A percentile compares a stretch with the other conserved stretches of the same genome.
Conservation (phyloP, 495 filamentous ascomycete genomes). For the Podospora bellae-mahoneyi region DNA sequence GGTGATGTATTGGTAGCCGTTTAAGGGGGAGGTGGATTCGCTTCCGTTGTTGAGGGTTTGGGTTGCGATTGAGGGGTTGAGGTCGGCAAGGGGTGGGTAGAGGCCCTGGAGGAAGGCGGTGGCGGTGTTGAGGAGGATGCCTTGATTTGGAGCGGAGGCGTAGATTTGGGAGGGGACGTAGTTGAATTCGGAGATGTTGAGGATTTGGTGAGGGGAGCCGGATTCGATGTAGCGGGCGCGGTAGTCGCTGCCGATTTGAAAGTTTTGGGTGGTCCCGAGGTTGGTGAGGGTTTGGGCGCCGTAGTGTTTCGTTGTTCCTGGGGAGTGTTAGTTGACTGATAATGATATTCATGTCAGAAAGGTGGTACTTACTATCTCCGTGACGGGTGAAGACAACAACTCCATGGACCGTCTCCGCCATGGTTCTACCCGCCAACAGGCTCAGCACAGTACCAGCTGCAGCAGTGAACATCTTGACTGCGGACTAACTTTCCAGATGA, state of each 20-base stretch:
- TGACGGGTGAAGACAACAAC: constrained; percentile 25
- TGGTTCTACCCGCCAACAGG: neutral
- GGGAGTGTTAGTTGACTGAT: neutral
- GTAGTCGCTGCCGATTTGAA: constrained; percentile 21
- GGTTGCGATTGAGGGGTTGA: constrained; percentile 6
- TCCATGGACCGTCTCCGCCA: constrained; percentile 24
- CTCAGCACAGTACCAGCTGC: neutral
- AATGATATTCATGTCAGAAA: neutral
- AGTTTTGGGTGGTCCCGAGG: constrained; percentile 21
- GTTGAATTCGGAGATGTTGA: constrained; percentile 22
- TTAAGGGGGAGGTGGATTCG: constrained; percentile 16
- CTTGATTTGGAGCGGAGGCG: constrained; percentile 22
- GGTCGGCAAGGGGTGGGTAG: constrained; percentile 22
- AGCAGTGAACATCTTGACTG: neutral
- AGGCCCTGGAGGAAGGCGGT: constrained; percentile 27
- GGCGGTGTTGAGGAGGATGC: constrained; percentile 27
- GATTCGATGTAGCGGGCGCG: constrained; percentile 20
- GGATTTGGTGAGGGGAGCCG: constrained; percentile 22
- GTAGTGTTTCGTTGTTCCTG: constrained; percentile 27
- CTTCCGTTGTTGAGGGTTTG: constrained; percentile 24
- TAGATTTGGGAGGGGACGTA: constrained; percentile 22
- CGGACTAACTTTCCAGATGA: neutral
- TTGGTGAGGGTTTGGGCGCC: constrained; percentile 18
- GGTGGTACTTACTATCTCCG: constrained; percentile 20
- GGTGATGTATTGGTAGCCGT: constrained; percentile 28